A percentile compares a stretch with the other conserved stretches of the same genome.
phyloP scores from a whole-genome alignment of 306 rosid genomes.

The Senna siamea region DNA sequence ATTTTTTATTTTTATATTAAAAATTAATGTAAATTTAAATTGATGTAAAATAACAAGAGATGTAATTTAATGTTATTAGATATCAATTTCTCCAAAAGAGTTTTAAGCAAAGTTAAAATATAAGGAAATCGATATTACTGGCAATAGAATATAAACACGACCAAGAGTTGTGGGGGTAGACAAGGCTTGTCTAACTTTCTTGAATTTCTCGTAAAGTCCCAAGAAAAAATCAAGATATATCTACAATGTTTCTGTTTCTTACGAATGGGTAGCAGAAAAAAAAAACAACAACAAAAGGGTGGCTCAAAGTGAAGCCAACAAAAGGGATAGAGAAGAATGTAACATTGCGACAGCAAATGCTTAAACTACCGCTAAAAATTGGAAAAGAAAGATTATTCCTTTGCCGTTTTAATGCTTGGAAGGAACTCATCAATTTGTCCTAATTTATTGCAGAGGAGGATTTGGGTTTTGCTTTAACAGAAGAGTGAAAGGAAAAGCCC shows the following conservation, averaged over 20 bases:
- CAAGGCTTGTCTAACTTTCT: slow-evolving; percentile 40
- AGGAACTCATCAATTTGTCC: slow-evolving; percentile 67
- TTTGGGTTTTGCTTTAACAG: slow-evolving; percentile 46
- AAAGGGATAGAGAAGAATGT: not conserved
- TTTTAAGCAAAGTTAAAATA: no score
- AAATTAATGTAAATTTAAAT: no score
- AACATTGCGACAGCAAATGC: not conserved
- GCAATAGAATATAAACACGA: no score
- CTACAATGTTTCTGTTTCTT: not conserved
- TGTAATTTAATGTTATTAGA: no score
- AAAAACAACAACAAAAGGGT: not conserved
- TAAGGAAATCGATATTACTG: no score
- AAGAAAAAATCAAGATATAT: not conserved
- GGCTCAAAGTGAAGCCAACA: not conserved
- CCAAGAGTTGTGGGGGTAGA: slow-evolving; percentile 34
- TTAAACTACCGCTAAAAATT: not conserved
- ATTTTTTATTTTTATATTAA: no score
- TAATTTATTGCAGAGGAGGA: slow-evolving; percentile 45
- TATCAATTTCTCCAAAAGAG: no score
- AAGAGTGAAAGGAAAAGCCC: slow-evolving; percentile 46
- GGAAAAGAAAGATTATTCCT: slow-evolving; percentile 50
- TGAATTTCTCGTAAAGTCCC: slow-evolving; percentile 1
- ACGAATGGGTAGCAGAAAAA: not conserved
- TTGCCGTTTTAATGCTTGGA: slow-evolving; percentile 51
- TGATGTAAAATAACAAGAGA: no score